phyloP scores from a whole-genome alignment of 208 protist genomes.

The Trypanosoma avium region DNA sequence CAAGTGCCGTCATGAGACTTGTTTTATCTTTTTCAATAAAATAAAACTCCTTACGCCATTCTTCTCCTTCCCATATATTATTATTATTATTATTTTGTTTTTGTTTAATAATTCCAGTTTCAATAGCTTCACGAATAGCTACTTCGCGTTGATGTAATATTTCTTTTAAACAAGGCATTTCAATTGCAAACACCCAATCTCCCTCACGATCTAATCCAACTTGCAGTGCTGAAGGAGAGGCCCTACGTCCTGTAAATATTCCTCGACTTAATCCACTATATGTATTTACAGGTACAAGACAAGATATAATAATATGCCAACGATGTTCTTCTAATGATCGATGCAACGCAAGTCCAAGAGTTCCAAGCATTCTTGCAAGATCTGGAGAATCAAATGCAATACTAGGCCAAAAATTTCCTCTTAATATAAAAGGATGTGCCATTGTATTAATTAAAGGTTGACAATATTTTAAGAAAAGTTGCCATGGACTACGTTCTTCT shows the following conservation, averaged over 20 bases:
- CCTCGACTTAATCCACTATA: slow-evolving; percentile 80
- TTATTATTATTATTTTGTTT: neutral
- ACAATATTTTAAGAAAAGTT: slow-evolving; percentile 85
- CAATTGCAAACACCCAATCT: slow-evolving; percentile 46
- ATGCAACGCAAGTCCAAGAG: slow-evolving; percentile 72
- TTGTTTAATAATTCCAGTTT: slow-evolving; percentile 5
- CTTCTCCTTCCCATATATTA: slow-evolving; percentile 11
- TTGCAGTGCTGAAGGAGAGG: slow-evolving; percentile 57
- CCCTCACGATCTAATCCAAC: slow-evolving; percentile 60
- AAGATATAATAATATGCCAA: slow-evolving; percentile 84
- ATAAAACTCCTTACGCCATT: slow-evolving; percentile 16
- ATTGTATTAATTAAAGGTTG: slow-evolving; percentile 68
- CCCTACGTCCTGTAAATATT: slow-evolving; percentile 77
- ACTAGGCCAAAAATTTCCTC: slow-evolving; percentile 88
- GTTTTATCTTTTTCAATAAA: slow-evolving; percentile 31
- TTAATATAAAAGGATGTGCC: slow-evolving; percentile 82
- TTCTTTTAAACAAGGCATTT: slow-evolving; percentile 30
- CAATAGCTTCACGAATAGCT: slow-evolving; percentile 31
- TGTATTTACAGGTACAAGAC: slow-evolving; percentile 77
- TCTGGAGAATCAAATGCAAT: slow-evolving; percentile 82
- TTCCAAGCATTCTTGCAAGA: slow-evolving; percentile 67
- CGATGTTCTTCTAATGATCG: slow-evolving; percentile 84
- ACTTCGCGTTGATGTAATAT: slow-evolving; percentile 29
- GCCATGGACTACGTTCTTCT: slow-evolving; percentile 86
- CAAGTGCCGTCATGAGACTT: slow-evolving; percentile 30